Percentiles rank a stretch among this genome's conserved stretches.
phyloP scores from a whole-genome alignment of 1,139 yeast species.

The Taiozyma sp. region DNA sequence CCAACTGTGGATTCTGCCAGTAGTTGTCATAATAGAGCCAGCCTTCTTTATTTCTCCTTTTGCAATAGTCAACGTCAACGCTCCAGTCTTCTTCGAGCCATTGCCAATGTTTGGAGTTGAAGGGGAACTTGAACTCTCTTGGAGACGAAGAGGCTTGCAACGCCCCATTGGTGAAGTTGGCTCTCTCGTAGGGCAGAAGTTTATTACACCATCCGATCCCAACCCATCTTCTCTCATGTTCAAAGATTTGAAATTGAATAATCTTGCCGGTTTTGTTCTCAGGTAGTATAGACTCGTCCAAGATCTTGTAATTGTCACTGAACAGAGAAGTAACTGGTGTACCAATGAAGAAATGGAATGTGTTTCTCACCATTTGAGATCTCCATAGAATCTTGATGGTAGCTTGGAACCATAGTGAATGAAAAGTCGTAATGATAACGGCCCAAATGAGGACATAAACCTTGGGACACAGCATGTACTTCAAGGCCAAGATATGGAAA shows the following conservation, averaged over 20 bases:
- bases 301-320: conserved; percentile 28
- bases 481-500: conserved; percentile 35
- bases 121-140: conserved; percentile 42
- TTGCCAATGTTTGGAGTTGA: conserved; percentile 46
- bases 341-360: conserved; percentile 44
- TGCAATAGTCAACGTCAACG: conserved; percentile 27
- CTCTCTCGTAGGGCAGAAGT: conserved; percentile 47
- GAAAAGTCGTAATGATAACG: conserved; percentile 40
- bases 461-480: conserved; percentile 33
- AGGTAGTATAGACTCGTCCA: conserved; percentile 37
- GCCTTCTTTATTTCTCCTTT: not conserved
- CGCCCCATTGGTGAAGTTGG: conserved; percentile 41
- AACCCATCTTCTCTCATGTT: conserved; percentile 59
- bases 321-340: conserved; percentile 26
- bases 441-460: conserved; percentile 35
- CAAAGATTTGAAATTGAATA: conserved; percentile 46
- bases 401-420: conserved; percentile 51
- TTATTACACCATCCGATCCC: conserved; percentile 56
- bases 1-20: conserved; percentile 23
- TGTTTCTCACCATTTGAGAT: conserved; percentile 40
- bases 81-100: conserved; percentile 54
- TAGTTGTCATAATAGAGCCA: not conserved
- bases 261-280: conserved; percentile 39
- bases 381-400: conserved; percentile 51
- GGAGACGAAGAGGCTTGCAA: conserved; percentile 36